Conservation (phyloP, 1,139 yeast genomes). For the Hemisphaericaspora xylofermentans region DNA sequence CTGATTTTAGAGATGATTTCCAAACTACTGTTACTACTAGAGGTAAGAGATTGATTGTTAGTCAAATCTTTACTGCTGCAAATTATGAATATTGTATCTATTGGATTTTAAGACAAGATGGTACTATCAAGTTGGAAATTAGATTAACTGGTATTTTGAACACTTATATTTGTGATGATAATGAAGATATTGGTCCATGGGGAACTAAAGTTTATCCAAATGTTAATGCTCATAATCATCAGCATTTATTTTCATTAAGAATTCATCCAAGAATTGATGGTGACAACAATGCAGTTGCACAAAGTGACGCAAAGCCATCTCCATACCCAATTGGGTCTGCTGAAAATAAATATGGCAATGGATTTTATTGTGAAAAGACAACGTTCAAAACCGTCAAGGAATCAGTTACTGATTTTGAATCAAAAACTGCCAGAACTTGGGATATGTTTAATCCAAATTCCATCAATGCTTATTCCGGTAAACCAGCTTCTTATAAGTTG, state of each 20-base stretch:
- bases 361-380: constrained; percentile 62
- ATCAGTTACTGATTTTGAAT: constrained; percentile 61
- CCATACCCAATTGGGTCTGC: constrained; percentile 61
- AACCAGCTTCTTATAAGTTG: constrained; percentile 74
- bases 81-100: constrained; percentile 82
- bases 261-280: constrained; percentile 81
- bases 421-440: constrained; percentile 71
- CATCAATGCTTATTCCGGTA: constrained; percentile 66
- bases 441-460: constrained; percentile 72
- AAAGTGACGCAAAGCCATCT: constrained; percentile 62
- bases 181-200: constrained; percentile 69
- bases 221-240: constrained; percentile 83
- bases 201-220: constrained; percentile 80
- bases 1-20: constrained; percentile 80
- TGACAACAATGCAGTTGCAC: constrained; percentile 70
- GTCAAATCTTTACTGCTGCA: constrained; percentile 83
- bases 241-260: constrained; percentile 78
- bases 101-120: constrained; percentile 83
- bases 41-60: constrained; percentile 68
- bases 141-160: constrained; percentile 80
- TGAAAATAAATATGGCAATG: constrained; percentile 75
- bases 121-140: constrained; percentile 74
- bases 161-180: constrained; percentile 62
- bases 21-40: constrained; percentile 74
- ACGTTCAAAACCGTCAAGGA: constrained; percentile 67